Percentiles rank a stretch among this genome's conserved stretches.
phyloP scores from a whole-genome alignment of 2,329 filamentous ascomycete genomes.

The Ustulina deusta region DNA sequence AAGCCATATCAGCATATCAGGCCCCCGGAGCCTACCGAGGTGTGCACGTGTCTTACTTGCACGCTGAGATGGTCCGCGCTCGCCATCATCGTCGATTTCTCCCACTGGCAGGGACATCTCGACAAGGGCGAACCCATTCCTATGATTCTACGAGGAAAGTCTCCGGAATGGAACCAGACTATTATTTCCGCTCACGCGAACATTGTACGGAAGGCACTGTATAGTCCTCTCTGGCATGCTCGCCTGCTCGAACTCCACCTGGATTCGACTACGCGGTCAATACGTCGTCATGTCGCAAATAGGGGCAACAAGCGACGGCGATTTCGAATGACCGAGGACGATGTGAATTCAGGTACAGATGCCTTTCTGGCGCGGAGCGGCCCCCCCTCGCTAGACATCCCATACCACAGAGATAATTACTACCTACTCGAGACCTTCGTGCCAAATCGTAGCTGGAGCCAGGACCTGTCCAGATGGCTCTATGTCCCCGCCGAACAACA shows the following conservation, averaged over 20 bases:
- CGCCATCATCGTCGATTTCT: constrained; percentile 65
- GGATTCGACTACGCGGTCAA: constrained; percentile 58
- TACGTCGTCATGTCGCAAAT: constrained; percentile 61
- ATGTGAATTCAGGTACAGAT: constrained; percentile 61
- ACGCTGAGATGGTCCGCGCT: constrained; percentile 68
- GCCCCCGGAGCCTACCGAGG: constrained; percentile 57
- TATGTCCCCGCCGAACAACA: constrained; percentile 59
- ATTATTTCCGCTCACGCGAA: constrained; percentile 58
- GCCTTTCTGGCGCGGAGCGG: constrained; percentile 63
- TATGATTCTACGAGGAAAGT: constrained; percentile 60
- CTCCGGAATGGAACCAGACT: constrained; percentile 62
- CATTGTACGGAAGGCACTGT: constrained; percentile 60
- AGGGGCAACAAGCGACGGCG: constrained; percentile 60
- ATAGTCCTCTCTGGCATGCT: constrained; percentile 63
- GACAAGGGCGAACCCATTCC: constrained; percentile 65
- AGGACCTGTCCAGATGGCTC: constrained; percentile 59
- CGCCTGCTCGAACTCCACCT: constrained; percentile 62
- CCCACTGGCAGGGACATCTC: constrained; percentile 65
- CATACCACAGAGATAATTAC: constrained; percentile 68
- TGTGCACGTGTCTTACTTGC: constrained; percentile 70
- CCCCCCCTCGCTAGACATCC: constrained; percentile 64
- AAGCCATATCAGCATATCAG: constrained; percentile 65
- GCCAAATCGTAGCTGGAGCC: constrained; percentile 67
- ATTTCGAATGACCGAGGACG: constrained; percentile 59
- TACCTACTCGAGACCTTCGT: constrained; percentile 69